Evolutionary conservation across 2,329 filamentous ascomycete species (phyloP).

Genomic region (Shiraia sp.): DNA sequence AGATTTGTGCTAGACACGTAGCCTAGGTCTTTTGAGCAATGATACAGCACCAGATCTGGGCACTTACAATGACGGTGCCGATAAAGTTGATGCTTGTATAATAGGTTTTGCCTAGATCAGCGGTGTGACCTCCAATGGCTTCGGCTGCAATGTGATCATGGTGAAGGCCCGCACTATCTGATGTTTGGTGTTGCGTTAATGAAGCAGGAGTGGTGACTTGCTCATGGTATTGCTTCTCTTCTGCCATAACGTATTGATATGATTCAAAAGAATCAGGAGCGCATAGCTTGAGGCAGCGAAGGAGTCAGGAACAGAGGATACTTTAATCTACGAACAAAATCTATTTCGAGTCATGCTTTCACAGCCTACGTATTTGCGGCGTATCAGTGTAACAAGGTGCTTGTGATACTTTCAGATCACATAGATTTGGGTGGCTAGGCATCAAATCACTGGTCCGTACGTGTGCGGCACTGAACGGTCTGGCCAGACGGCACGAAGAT

Average conservation of each 20-base stretch:
- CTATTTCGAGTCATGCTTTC: too few species aligned
- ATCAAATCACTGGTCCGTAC: conserved; percentile 2
- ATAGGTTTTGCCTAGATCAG: conserved; percentile 30
- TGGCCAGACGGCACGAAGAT: conserved; percentile 1
- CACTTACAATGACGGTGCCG: conserved; percentile 34
- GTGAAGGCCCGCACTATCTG: conserved; percentile 23
- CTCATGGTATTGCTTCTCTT: conserved; percentile 21
- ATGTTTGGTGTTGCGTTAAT: conserved; percentile 9
- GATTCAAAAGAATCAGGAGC: neutral
- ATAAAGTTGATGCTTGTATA: conserved; percentile 31
- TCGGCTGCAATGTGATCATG: conserved; percentile 35
- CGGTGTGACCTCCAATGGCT: conserved; percentile 30
- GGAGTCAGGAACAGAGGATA: neutral
- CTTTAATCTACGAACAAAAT: neutral
- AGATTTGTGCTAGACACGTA: conserved; percentile 37
- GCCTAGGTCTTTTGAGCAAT: conserved; percentile 17
- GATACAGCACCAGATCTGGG: neutral
- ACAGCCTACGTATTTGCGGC: neutral
- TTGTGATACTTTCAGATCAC: neutral
- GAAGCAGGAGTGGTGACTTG: conserved; percentile 8
- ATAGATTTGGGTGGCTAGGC: conserved; percentile 1
- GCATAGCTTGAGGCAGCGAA: too few species aligned
- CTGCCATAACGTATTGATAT: conserved; percentile 17
- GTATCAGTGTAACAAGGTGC: conserved; percentile 4
- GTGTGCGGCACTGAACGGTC: neutral